Conservation (phyloP, 768 basidiomycete genomes). For the Pulveroboletus frians region DNA sequence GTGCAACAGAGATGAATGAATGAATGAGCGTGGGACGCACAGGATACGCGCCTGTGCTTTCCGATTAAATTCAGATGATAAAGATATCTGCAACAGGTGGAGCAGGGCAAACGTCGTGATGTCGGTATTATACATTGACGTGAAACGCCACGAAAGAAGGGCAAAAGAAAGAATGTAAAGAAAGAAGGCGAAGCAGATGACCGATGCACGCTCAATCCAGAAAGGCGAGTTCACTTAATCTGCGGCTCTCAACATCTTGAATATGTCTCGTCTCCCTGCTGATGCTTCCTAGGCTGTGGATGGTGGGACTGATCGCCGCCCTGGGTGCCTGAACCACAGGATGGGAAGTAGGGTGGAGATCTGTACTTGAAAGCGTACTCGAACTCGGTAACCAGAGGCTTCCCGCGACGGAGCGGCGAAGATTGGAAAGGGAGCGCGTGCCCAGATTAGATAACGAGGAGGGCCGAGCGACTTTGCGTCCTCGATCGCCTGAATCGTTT, state of each 20-base stretch:
- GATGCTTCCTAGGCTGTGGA: constrained; percentile 58
- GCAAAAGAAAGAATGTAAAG: background rate
- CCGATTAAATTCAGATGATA: constrained; percentile 5
- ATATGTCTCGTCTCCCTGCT: constrained; percentile 48
- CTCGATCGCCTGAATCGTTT: constrained; percentile 14
- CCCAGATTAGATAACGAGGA: constrained; percentile 27
- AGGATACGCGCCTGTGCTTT: background rate
- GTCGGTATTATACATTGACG: constrained; percentile 1
- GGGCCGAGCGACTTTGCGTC: background rate
- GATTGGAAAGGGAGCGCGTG: constrained; percentile 38
- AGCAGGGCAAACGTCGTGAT: background rate
- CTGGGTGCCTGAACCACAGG: constrained; percentile 23
- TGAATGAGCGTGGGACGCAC: constrained; percentile 11
- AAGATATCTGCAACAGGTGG: constrained; percentile 1
- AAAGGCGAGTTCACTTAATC: constrained; percentile 71
- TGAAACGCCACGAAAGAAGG: constrained; percentile 1
- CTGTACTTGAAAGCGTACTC: constrained; percentile 15
- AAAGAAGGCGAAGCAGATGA: background rate
- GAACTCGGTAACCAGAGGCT: constrained; percentile 21
- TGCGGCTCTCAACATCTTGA: constrained; percentile 61
- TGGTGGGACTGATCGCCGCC: constrained; percentile 48
- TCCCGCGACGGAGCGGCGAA: constrained; percentile 43
- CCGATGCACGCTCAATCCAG: constrained; percentile 31
- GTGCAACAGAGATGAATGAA: constrained; percentile 8
- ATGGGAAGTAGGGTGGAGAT: constrained; percentile 30